Percentiles rank a stretch among this genome's conserved stretches.
Evolutionary conservation across 2,329 filamentous ascomycete genomes (phyloP).

Genomic region (Fusarium musae): DNA sequence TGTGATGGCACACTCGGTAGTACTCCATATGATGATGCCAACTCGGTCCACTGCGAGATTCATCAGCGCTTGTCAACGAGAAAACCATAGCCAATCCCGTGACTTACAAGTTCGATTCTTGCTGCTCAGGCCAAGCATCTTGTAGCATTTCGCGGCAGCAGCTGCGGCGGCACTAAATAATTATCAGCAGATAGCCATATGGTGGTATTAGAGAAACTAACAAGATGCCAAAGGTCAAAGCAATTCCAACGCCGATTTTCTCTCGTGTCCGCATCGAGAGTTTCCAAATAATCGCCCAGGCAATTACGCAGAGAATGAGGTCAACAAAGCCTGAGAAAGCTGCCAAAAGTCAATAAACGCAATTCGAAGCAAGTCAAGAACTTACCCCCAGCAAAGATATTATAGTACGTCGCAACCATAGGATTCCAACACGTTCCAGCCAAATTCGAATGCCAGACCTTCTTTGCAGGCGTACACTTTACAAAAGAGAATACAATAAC

Average conservation of each 20-base stretch:
- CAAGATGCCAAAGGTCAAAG: slow-evolving; percentile 7
- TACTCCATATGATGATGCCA: not conserved
- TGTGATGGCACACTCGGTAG: not conserved
- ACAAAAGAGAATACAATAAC: not conserved
- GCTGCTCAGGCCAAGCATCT: not conserved
- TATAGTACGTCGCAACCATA: not conserved
- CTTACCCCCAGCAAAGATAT: not conserved
- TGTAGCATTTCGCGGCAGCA: not conserved
- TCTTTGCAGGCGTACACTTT: not conserved
- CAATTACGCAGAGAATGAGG: not conserved
- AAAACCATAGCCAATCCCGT: fast-evolving
- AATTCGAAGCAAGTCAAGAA: fast-evolving
- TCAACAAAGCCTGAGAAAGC: not conserved
- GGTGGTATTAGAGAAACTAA: fast-evolving
- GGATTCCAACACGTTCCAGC: not conserved
- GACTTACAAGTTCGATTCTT: slow-evolving; percentile 1
- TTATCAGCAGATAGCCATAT: fast-evolving
- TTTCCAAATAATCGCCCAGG: slow-evolving; percentile 6
- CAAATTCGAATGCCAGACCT: not conserved
- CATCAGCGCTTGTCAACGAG: fast-evolving
- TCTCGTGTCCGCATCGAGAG: not conserved
- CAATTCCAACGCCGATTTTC: slow-evolving; percentile 2
- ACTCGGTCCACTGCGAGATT: not conserved
- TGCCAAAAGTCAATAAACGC: fast-evolving
- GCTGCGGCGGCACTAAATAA: not conserved